A percentile compares a stretch with the other conserved stretches of the same genome.
These are phyloP conservation scores for Schizopora paradoxa DNA, from an alignment of 1,284 basidiomycete species.

Conservation along the genomic window DNA sequence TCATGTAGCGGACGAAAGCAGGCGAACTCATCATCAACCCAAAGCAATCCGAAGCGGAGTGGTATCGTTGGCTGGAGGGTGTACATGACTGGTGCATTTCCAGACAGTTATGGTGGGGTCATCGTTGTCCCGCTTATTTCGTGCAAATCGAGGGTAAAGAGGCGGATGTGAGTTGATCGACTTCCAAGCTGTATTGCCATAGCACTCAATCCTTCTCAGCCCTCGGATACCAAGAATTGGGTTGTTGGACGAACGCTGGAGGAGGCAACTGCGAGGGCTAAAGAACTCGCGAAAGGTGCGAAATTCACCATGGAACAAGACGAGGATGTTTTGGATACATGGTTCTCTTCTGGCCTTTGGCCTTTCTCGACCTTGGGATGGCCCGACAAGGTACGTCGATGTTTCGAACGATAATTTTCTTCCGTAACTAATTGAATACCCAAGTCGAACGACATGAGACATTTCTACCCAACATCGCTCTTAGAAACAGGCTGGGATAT, in stretches of 20 bases:
- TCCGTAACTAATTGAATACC: background rate
- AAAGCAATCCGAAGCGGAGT: conserved; percentile 86
- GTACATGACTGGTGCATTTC: conserved; percentile 99
- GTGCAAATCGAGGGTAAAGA: conserved; percentile 79
- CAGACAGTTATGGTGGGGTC: conserved; percentile 99
- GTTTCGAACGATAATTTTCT: background rate
- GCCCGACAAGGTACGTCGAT: conserved; percentile 70
- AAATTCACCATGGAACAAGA: conserved; percentile 87
- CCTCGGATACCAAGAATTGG: conserved; percentile 76
- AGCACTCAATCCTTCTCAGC: conserved; percentile 33
- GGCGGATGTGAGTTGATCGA: conserved; percentile 55
- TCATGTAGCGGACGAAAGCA: conserved; percentile 68
- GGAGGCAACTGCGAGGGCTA: conserved; percentile 78
- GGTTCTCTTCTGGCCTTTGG: conserved; percentile 99
- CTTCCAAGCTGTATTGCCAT: background rate
- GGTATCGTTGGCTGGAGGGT: conserved; percentile 94
- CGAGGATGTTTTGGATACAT: conserved; percentile 97
- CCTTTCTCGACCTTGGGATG: conserved; percentile 98
- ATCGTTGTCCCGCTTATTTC: conserved; percentile 94
- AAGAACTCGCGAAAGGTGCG: conserved; percentile 63
- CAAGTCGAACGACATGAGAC: conserved; percentile 66
- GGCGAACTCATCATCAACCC: conserved; percentile 86
- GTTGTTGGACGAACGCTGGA: conserved; percentile 83
- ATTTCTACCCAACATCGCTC: conserved; percentile 86
- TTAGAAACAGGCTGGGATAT: conserved; percentile 99